phyloP scores from a whole-genome alignment of 768 basidiomycete species.

The Crucibulum laeve region DNA sequence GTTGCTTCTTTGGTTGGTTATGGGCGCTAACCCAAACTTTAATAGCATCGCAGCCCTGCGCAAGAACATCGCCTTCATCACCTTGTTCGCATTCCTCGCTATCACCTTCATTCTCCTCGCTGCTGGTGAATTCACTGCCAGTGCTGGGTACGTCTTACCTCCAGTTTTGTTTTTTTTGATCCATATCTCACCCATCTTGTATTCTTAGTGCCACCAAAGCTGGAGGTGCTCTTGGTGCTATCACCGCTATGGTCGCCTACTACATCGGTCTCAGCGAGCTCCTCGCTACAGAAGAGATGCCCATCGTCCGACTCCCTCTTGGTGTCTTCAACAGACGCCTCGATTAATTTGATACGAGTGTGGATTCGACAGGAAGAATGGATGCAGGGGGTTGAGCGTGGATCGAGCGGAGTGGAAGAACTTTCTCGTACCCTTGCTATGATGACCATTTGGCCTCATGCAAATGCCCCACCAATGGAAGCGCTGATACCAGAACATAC shows the following conservation, averaged over 20 bases:
- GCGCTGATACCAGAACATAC: no score
- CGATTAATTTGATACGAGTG: slow-evolving; percentile 3
- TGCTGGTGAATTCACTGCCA: slow-evolving; percentile 28
- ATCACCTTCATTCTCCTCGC: slow-evolving; percentile 40
- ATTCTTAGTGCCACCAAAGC: slow-evolving; percentile 29
- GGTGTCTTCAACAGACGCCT: slow-evolving; percentile 30
- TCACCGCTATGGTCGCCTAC: slow-evolving; percentile 44
- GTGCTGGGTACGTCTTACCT: slow-evolving; percentile 19
- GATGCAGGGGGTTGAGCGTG: not conserved
- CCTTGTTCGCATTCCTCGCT: slow-evolving; percentile 30
- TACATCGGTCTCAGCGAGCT: slow-evolving; percentile 43
- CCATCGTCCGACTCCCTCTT: slow-evolving; percentile 35
- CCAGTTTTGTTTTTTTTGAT: not conserved
- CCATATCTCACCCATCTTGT: slow-evolving; percentile 1
- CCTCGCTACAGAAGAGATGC: slow-evolving; percentile 33
- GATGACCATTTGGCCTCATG: no score
- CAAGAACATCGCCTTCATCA: slow-evolving; percentile 34
- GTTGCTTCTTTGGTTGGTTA: no score
- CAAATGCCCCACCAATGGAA: no score
- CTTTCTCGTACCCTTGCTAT: no score
- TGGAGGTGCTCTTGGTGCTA: slow-evolving; percentile 40
- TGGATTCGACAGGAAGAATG: not conserved
- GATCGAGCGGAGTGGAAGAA: no score
- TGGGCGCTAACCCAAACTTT: not conserved
- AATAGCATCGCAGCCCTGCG: slow-evolving; percentile 33